These are phyloP conservation scores for Tilletia caries DNA, from an alignment of 1,284 basidiomycete species.

Conservation along the genomic window DNA sequence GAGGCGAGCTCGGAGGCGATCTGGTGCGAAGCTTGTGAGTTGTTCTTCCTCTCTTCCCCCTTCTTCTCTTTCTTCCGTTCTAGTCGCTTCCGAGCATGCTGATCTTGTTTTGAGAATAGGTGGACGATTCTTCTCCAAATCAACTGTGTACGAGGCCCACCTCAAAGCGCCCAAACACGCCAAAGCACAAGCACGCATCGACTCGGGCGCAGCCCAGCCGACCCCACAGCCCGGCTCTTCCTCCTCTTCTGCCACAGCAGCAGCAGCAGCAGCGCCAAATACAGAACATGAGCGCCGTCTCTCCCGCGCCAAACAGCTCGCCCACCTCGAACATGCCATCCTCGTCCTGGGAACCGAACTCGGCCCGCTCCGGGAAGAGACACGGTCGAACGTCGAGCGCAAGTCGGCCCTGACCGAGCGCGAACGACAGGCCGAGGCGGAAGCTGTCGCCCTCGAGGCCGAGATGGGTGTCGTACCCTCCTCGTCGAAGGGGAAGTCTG, in stretches of 20 bases:
- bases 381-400: constrained; percentile 92
- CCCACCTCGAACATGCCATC: not conserved
- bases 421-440: constrained; percentile 91
- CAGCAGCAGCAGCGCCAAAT: constrained; percentile 19
- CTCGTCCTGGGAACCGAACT: constrained; percentile 16
- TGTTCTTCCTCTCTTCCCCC: constrained; percentile 19
- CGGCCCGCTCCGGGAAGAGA: constrained; percentile 54
- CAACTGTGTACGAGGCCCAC: constrained; percentile 96
- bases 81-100: not conserved
- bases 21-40: constrained; percentile 92
- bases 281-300: constrained; percentile 22
- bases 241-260: constrained; percentile 43
- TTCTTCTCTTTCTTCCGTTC: no score
- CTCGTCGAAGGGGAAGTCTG: constrained; percentile 53
- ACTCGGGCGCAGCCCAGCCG: constrained; percentile 55
- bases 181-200: constrained; percentile 76
- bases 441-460: constrained; percentile 61
- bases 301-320: constrained; percentile 16
- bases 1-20: constrained; percentile 62
- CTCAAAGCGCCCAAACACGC: constrained; percentile 89
- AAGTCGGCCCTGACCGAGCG: constrained; percentile 90
- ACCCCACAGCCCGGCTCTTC: not conserved
- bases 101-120: constrained; percentile 59
- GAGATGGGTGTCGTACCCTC: constrained; percentile 63
- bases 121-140: constrained; percentile 88